A percentile compares a stretch with the other conserved stretches of the same genome.
These are phyloP conservation scores for Tanacetum coccineum DNA, from an alignment of 129 eudicot genomes.

Conservation along the genomic window DNA sequence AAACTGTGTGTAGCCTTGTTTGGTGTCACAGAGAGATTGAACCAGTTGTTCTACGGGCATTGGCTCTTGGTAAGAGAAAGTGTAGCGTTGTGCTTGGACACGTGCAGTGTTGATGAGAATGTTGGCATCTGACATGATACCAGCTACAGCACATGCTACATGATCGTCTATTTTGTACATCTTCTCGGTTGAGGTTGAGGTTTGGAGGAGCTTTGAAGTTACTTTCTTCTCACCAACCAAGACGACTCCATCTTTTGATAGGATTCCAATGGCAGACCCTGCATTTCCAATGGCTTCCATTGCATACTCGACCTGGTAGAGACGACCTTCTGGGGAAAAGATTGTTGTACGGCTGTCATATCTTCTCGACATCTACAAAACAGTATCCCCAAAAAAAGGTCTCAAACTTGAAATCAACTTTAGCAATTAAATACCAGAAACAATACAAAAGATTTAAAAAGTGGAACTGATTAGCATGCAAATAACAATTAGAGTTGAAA, in stretches of 20 bases:
- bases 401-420: no score
- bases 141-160: slow-evolving; percentile 70
- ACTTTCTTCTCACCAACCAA: slow-evolving; percentile 73
- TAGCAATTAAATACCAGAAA: no score
- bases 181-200: slow-evolving; percentile 65
- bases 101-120: slow-evolving; percentile 75
- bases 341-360: slow-evolving; percentile 85
- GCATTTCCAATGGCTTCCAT: no score
- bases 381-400: no score
- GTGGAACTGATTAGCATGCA: background rate
- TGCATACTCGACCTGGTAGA: no score
- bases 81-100: slow-evolving; percentile 72
- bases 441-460: no score
- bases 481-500: background rate
- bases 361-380: slow-evolving; percentile 48
- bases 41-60: slow-evolving; percentile 86
- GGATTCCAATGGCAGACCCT: no score
- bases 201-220: slow-evolving; percentile 73
- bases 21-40: slow-evolving; percentile 82
- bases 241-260: slow-evolving; percentile 66
- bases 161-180: slow-evolving; percentile 83
- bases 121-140: slow-evolving; percentile 86
- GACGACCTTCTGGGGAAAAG: no score
- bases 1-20: slow-evolving; percentile 83
- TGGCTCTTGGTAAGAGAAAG: slow-evolving; percentile 70